A percentile compares a stretch with the other conserved stretches of the same genome.
Conservation (phyloP, 202 grass and related monocot genomes). For the Carex arenaria region DNA sequence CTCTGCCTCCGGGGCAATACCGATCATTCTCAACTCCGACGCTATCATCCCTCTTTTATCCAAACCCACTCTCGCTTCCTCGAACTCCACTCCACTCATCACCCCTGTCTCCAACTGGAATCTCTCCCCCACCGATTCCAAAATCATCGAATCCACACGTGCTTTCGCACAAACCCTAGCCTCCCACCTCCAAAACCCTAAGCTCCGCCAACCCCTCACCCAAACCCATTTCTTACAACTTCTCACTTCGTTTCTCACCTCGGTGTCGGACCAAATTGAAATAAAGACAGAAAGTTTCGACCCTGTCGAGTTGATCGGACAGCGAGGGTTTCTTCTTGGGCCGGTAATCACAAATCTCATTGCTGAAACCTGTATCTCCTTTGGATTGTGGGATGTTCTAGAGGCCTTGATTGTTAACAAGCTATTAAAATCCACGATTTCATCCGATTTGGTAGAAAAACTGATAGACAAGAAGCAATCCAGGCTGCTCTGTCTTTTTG, state of each 20-base stretch:
- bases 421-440: slow-evolving; percentile 31
- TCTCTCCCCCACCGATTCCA: neutral
- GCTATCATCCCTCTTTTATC: slow-evolving; percentile 4
- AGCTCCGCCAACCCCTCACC: neutral
- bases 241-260: slow-evolving; percentile 37
- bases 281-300: slow-evolving; percentile 4
- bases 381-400: slow-evolving; percentile 38
- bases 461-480: slow-evolving; percentile 33
- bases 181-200: slow-evolving; percentile 37
- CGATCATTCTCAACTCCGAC: slow-evolving; percentile 27
- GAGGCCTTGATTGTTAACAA: slow-evolving; percentile 38
- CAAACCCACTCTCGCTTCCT: neutral
- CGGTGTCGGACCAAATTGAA: slow-evolving; percentile 23
- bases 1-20: neutral
- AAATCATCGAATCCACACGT: neutral
- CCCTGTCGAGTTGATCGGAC: slow-evolving; percentile 12
- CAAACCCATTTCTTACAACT: slow-evolving; percentile 31
- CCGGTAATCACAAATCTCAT: slow-evolving; percentile 27
- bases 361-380: slow-evolving; percentile 35
- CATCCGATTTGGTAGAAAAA: slow-evolving; percentile 31
- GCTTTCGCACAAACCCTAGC: neutral
- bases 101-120: slow-evolving; percentile 19
- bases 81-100: neutral
- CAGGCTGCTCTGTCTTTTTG: slow-evolving; percentile 48
- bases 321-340: slow-evolving; percentile 37